These are phyloP conservation scores for Nannizzia gypsea DNA, from an alignment of 2,329 filamentous ascomycete species.

Conservation along the genomic window DNA sequence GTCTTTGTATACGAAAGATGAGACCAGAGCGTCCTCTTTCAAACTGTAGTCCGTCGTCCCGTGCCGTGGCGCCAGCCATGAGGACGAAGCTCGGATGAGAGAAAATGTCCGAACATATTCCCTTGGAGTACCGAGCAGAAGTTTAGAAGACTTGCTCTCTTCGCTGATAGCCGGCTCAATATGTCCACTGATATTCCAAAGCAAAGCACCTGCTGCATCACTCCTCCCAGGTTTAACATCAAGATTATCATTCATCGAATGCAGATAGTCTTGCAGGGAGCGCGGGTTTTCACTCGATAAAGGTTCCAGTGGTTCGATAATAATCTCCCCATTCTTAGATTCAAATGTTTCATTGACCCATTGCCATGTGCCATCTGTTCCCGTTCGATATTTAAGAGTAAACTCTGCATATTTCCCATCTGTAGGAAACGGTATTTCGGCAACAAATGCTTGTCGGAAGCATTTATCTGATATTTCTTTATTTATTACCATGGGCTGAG, in stretches of 20 bases:
- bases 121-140: slow-evolving; percentile 53
- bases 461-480: slow-evolving; percentile 16
- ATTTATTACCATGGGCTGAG: slow-evolving; percentile 22
- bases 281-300: slow-evolving; percentile 11
- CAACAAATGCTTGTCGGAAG: slow-evolving; percentile 27
- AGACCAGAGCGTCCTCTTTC: slow-evolving; percentile 66
- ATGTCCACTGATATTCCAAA: slow-evolving; percentile 44
- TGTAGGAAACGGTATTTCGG: slow-evolving; percentile 21
- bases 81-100: slow-evolving; percentile 63
- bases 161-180: slow-evolving; percentile 44
- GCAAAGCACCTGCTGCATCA: slow-evolving; percentile 30
- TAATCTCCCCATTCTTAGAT: slow-evolving; percentile 31
- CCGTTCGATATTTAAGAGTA: slow-evolving; percentile 34
- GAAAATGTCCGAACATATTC: slow-evolving; percentile 65
- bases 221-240: slow-evolving; percentile 26
- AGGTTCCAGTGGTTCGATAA: slow-evolving; percentile 23
- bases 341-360: slow-evolving; percentile 35
- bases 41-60: slow-evolving; percentile 55
- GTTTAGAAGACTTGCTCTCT: slow-evolving; percentile 37
- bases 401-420: slow-evolving; percentile 26
- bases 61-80: slow-evolving; percentile 84
- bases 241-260: slow-evolving; percentile 25
- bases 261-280: slow-evolving; percentile 24
- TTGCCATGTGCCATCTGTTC: slow-evolving; percentile 29
- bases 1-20: slow-evolving; percentile 60